Base-by-base conservation (phyloP, 306 rosid genomes). In the Hippophae rhamnoides region DNA sequence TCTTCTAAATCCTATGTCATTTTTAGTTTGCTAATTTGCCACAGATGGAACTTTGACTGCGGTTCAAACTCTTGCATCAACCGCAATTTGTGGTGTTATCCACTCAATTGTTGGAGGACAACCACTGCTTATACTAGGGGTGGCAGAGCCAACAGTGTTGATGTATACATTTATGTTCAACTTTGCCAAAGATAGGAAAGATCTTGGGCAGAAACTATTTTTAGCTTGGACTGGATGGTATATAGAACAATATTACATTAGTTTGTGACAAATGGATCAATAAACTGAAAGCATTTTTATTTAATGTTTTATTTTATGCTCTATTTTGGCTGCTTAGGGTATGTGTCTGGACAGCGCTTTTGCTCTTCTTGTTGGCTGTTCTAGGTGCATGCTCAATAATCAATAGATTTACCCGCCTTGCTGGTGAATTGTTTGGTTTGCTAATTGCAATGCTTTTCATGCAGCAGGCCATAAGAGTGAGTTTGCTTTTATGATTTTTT, bases 141-240 rank as follows among this genome's bases (percentile, higher is more conserved):
- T 90, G 46, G 97, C 97, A 5, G 97, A 90, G 76, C 97, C 97
- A 55, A 90, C 97, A 40, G 97, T 90, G 68, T 74, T 90, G 74
- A 90, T 90, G 97, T 90, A 90, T 60, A 84, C 97, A 47, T 90
- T 90, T 68, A 75, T 90, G 97, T 90, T 81, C 60, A 11, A 90
- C 82, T 90, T 90, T 51, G 97, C 81, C 0, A 90, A 90, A 75
- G 85, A 90, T 73, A 68, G 87, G 46, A 79, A 87, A 68, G 97
- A 90, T 74, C 76, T 90, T 78, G 97, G 95, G 61, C 85, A 81
- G 78, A 70, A 87, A 70, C 82, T 87, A 61, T 87, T 90, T 68
- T 68, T 90, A 57, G 89, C 95, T 52, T 90, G 97, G 97, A 68
- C 94, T 43, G 97, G 95, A 87, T 90, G 97, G 97, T 90, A 84